A percentile compares a stretch with the other conserved stretches of the same genome.
phyloP scores from a whole-genome alignment of 192 early-diverging fungal species.

The Umbelopsis isabellina region DNA sequence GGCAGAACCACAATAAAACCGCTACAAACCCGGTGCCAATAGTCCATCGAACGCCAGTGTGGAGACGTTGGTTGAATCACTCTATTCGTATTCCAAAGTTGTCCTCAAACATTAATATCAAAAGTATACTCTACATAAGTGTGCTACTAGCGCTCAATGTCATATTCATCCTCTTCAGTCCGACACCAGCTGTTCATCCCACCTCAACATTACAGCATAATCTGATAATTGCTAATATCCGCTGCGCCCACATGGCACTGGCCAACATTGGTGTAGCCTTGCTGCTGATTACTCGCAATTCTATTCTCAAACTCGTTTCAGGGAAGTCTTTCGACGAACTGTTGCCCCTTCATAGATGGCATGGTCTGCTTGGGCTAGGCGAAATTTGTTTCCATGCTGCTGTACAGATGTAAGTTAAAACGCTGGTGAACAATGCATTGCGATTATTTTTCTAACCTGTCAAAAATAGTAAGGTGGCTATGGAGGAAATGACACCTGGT shows the following conservation, averaged over 20 bases:
- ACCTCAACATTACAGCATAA: neutral
- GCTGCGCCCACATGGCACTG: neutral
- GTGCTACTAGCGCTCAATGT: neutral
- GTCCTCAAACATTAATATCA: neutral
- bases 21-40: neutral
- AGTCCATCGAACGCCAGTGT: neutral
- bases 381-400: neutral
- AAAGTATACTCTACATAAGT: neutral
- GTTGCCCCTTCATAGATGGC: conserved; percentile 5
- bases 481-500: too few species aligned
- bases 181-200: neutral
- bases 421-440: neutral
- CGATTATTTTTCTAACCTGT: too few species aligned
- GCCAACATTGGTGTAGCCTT: neutral
- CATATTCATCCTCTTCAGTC: neutral
- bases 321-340: neutral
- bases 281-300: neutral
- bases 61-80: conserved; percentile 1
- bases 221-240: neutral
- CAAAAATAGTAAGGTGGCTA: too few species aligned
- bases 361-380: neutral
- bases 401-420: neutral
- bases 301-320: neutral
- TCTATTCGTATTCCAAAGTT: neutral
- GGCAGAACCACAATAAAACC: neutral